These are phyloP conservation scores for Kodamaea suecica DNA, from an alignment of 1,139 yeast genomes.

Conservation along the genomic window DNA sequence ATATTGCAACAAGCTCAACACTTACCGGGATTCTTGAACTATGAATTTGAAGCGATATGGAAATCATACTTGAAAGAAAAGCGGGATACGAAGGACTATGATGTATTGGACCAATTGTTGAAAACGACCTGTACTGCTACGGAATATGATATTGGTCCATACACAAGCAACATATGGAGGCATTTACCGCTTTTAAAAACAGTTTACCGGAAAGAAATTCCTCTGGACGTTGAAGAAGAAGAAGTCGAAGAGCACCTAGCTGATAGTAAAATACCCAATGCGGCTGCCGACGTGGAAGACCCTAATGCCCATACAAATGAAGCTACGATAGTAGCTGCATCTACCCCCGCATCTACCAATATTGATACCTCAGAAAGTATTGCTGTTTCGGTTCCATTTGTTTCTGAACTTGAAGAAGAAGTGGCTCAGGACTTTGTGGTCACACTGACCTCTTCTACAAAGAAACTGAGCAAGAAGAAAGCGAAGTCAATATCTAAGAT, in stretches of 20 bases:
- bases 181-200: slow-evolving; percentile 14
- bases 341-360: too few relatives aligned
- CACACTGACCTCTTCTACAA: too few relatives aligned
- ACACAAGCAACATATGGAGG: slow-evolving; percentile 16
- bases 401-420: too few relatives aligned
- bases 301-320: too few relatives aligned
- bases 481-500: slow-evolving; percentile 1
- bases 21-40: slow-evolving; percentile 15
- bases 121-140: slow-evolving; percentile 11
- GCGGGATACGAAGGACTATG: slow-evolving; percentile 12
- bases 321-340: not conserved
- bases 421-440: not conserved
- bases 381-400: too few relatives aligned
- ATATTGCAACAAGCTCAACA: slow-evolving; percentile 15
- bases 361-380: too few relatives aligned
- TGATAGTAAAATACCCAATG: not conserved
- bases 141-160: slow-evolving; percentile 17
- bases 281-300: too few relatives aligned
- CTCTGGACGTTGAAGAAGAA: not conserved
- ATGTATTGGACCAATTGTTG: slow-evolving; percentile 20
- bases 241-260: not conserved
- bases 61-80: slow-evolving; percentile 14
- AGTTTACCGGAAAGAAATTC: slow-evolving; percentile 12
- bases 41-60: slow-evolving; percentile 23
- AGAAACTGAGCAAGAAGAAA: not conserved